These are phyloP conservation scores for Phytophthora tubulina DNA, from an alignment of 352 stramenopile genomes.

Conservation along the genomic window DNA sequence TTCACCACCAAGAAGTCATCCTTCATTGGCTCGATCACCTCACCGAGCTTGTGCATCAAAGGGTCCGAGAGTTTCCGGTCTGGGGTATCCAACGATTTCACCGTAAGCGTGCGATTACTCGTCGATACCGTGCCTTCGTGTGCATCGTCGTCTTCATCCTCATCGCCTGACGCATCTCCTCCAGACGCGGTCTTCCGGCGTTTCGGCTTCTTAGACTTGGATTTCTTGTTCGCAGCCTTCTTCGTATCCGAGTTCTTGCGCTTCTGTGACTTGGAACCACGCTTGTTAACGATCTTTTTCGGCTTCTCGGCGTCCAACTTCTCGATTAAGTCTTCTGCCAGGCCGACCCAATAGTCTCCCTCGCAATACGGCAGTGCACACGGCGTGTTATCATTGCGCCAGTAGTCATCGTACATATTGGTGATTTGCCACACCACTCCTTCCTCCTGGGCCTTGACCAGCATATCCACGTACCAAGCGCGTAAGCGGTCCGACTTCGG, in stretches of 20 bases:
- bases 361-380: slow-evolving; percentile 89
- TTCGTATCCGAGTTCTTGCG: slow-evolving; percentile 77
- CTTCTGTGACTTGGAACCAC: slow-evolving; percentile 59
- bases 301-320: slow-evolving; percentile 90
- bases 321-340: slow-evolving; percentile 90
- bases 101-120: slow-evolving; percentile 41
- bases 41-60: slow-evolving; percentile 87
- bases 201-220: slow-evolving; percentile 85
- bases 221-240: slow-evolving; percentile 74
- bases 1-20: slow-evolving; percentile 92
- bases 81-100: slow-evolving; percentile 71
- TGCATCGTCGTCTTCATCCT: slow-evolving; percentile 59
- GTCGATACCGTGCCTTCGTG: slow-evolving; percentile 39
- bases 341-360: slow-evolving; percentile 89
- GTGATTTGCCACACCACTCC: slow-evolving; percentile 95
- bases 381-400: slow-evolving; percentile 88
- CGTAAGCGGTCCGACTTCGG: slow-evolving; percentile 98
- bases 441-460: slow-evolving; percentile 87
- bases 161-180: slow-evolving; percentile 49
- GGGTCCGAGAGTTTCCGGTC: slow-evolving; percentile 78
- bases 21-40: slow-evolving; percentile 92
- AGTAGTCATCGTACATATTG: slow-evolving; percentile 97
- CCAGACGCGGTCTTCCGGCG: slow-evolving; percentile 59
- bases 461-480: slow-evolving; percentile 95
- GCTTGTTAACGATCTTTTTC: slow-evolving; percentile 73